Evolutionary conservation across 345 rosid species (phyloP).

Genomic region (Gossypium ekmanianum): DNA sequence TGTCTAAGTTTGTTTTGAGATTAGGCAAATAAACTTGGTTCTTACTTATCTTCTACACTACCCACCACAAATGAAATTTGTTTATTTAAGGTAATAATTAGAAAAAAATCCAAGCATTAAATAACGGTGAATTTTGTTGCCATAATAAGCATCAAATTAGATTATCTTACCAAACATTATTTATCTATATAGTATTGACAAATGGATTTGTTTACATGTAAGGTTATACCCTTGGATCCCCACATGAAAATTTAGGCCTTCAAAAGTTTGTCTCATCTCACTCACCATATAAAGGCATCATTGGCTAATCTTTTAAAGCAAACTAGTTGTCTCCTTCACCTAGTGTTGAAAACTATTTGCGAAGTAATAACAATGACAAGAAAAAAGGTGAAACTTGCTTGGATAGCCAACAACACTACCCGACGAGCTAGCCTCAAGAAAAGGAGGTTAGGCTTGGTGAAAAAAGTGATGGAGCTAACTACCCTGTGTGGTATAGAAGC

Average conservation of each 20-base stretch:
- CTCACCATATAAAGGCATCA: not conserved
- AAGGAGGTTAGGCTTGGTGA: constrained; percentile 37
- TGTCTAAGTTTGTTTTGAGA: too few species aligned
- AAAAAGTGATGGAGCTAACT: constrained; percentile 44
- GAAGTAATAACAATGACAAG: constrained; percentile 33
- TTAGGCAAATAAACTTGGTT: too few species aligned
- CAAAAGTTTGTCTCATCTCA: not conserved
- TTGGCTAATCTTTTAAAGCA: not conserved
- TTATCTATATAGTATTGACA: constrained; percentile 2
- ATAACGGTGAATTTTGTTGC: not conserved
- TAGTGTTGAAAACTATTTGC: not conserved
- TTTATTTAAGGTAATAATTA: too few species aligned
- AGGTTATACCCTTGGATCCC: not conserved
- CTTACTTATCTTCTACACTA: too few species aligned
- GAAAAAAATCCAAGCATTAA: constrained; percentile 3
- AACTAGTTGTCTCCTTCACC: not conserved
- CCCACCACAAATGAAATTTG: too few species aligned
- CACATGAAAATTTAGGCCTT: not conserved
- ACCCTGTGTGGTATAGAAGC: constrained; percentile 38
- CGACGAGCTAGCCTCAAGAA: constrained; percentile 47
- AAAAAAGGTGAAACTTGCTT: constrained; percentile 41
- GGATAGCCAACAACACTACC: constrained; percentile 33
- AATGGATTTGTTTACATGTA: constrained; percentile 15
- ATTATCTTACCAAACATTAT: constrained; percentile 4
- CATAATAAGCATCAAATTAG: constrained; percentile 7